A percentile compares a stretch with the other conserved stretches of the same genome.
Conservation (phyloP, 2,329 filamentous ascomycete species). For the Penicillium hesseltinei region DNA sequence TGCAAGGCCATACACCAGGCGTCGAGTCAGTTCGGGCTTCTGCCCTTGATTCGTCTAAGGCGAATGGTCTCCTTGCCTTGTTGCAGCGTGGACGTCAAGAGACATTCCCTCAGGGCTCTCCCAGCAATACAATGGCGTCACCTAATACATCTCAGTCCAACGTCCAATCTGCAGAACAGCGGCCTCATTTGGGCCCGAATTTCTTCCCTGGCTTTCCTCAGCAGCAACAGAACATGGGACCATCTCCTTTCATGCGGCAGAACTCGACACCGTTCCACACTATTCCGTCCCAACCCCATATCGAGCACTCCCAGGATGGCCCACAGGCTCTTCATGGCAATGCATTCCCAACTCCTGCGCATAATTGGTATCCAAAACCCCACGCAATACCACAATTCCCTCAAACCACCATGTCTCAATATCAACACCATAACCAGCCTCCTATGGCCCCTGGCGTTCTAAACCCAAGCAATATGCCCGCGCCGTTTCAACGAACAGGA, state of each 20-base stretch:
- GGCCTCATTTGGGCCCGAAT: conserved; percentile 53
- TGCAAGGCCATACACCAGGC: conserved; percentile 12
- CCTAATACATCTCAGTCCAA: conserved; percentile 54
- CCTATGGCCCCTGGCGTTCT: conserved; percentile 12
- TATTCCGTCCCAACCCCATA: conserved; percentile 10
- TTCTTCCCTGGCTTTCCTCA: conserved; percentile 42
- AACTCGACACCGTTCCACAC: conserved; percentile 18
- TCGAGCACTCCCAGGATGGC: conserved; percentile 10
- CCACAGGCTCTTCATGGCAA: conserved; percentile 11
- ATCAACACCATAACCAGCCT: conserved; percentile 20
- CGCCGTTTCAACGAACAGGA: conserved; percentile 49
- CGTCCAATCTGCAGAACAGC: conserved; percentile 53
- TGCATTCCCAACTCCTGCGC: conserved; percentile 13
- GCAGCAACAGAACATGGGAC: conserved; percentile 28
- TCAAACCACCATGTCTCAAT: conserved; percentile 17
- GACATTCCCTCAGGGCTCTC: conserved; percentile 24
- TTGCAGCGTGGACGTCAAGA: conserved; percentile 46
- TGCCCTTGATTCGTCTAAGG: conserved; percentile 41
- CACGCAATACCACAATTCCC: conserved; percentile 24
- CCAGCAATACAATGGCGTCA: conserved; percentile 52
- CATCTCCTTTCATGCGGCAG: conserved; percentile 32
- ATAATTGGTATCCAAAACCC: conserved; percentile 21
- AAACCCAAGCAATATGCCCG: conserved; percentile 30
- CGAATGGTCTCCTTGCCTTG: conserved; percentile 57
- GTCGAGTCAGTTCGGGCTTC: conserved; percentile 19